Base-by-base conservation (phyloP, 805 yeast species). In the Lipomyces oligophaga region DNA sequence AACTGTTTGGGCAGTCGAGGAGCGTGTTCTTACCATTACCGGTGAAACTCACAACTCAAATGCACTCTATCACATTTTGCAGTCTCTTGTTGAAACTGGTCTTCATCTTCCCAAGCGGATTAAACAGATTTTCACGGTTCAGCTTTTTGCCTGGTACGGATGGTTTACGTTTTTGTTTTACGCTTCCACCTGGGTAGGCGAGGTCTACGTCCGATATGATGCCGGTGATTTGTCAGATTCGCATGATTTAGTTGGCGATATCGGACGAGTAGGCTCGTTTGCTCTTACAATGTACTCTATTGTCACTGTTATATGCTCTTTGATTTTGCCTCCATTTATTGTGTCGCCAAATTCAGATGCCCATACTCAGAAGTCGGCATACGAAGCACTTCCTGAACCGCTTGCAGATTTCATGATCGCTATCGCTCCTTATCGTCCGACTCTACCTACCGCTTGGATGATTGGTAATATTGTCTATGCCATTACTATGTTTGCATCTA, bases 71-170 rank as follows among this genome's bases (percentile, higher is more conserved):
- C 38, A 34, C 25, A 43, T 46, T 16, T 34, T 50, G 32, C 34
- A 37, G 2, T 19, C 51, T 13, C 44, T 52, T 15, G 34, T 43
- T 18, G 32, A 31, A 5, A 52, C 56, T 5, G 54, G 54, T 18
- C 33, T 41, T 32, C 43, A 46, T 32, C 61, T 79, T 5, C 79
- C 83, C 5, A 68, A 72, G 2, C 78, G 75, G 49, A 74, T 78
- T 2, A 68, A 67, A 40, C 63, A 68, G 1, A 76, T 78, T 3
- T 79, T 81, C 55, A 67, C 64, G 38, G 78, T 79, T 1, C 82
- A 80, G 61, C 74, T 80, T 45, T 76, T 77, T 63, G 83, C 83
- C 1, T 80, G 84, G 84, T 75, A 79, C 37, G 83, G 83, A 6
- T 80, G 81, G 65, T 80, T 80, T 63, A 83, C 85, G 2, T 72